Evolutionary conservation across 768 basidiomycete species (phyloP).

Genomic region (Amanita inopinata): DNA sequence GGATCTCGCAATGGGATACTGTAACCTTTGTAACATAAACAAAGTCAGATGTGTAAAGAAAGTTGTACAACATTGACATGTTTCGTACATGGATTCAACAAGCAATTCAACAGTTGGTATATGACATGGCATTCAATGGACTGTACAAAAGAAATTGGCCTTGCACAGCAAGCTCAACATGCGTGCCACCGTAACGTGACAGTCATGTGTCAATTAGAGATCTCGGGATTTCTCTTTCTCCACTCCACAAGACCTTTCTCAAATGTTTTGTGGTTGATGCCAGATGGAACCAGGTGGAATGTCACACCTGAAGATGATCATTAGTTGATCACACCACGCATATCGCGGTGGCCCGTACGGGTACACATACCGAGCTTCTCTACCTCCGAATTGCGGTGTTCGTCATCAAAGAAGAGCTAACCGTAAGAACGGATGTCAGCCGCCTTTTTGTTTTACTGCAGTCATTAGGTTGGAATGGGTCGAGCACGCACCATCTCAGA

Average conservation of each 20-base stretch:
- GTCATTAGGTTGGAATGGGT: not conserved
- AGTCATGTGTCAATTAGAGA: too few species aligned
- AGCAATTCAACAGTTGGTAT: too few species aligned
- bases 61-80: too few species aligned
- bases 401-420: constrained; percentile 68
- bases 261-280: constrained; percentile 52
- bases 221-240: constrained; percentile 38
- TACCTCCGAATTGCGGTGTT: constrained; percentile 52
- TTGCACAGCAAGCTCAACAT: too few species aligned
- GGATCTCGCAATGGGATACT: too few species aligned
- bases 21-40: too few species aligned
- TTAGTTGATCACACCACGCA: not conserved
- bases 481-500: constrained; percentile 58
- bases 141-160: too few species aligned
- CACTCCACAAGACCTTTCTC: constrained; percentile 65
- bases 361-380: constrained; percentile 42
- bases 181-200: too few species aligned
- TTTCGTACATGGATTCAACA: too few species aligned
- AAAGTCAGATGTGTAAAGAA: too few species aligned
- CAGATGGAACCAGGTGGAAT: constrained; percentile 61
- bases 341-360: too few species aligned
- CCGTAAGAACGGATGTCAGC: not conserved
- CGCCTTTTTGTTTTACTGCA: not conserved
- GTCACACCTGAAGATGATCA: constrained; percentile 53
- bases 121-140: too few species aligned